Percentiles rank a stretch among this genome's conserved stretches.
These are phyloP conservation scores for Comarum palustre DNA, from an alignment of 306 rosid genomes.

Conservation along the genomic window DNA sequence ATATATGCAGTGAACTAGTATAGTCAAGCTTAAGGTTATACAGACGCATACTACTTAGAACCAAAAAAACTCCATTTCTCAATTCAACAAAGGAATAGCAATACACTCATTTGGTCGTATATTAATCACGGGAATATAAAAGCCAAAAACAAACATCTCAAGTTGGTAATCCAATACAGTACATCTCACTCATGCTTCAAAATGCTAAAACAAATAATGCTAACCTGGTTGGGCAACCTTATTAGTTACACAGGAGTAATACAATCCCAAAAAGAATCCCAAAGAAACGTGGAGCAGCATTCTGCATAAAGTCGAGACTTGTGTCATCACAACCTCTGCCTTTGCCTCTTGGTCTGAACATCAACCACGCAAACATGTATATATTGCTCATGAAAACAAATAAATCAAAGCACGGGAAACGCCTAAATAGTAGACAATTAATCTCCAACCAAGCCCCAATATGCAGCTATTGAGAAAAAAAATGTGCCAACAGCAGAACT, in stretches of 20 bases:
- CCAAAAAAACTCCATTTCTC: neutral
- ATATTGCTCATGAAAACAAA: slow-evolving; percentile 2
- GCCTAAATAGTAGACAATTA: slow-evolving; percentile 19
- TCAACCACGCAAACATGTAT: slow-evolving; percentile 2
- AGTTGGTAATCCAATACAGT: neutral
- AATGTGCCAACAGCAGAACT: slow-evolving; percentile 8
- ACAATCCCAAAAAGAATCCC: neutral
- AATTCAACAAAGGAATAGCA: neutral
- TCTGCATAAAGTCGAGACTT: neutral
- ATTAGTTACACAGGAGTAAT: neutral
- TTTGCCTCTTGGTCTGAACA: slow-evolving; percentile 2
- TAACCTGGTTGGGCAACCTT: slow-evolving; percentile 14
- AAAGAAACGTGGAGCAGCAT: neutral
- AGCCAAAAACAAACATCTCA: neutral
- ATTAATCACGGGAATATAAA: neutral
- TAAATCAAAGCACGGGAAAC: slow-evolving; percentile 10
- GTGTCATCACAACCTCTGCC: neutral
- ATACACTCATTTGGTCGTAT: neutral
- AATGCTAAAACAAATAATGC: neutral
- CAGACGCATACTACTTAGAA: neutral
- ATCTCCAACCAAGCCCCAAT: slow-evolving; percentile 10
- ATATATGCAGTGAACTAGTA: neutral
- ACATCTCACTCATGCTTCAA: slow-evolving; percentile 1
- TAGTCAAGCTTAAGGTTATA: neutral
- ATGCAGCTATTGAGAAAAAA: neutral